phyloP scores from a whole-genome alignment of 345 rosid species.

The Passiflora organensis region DNA sequence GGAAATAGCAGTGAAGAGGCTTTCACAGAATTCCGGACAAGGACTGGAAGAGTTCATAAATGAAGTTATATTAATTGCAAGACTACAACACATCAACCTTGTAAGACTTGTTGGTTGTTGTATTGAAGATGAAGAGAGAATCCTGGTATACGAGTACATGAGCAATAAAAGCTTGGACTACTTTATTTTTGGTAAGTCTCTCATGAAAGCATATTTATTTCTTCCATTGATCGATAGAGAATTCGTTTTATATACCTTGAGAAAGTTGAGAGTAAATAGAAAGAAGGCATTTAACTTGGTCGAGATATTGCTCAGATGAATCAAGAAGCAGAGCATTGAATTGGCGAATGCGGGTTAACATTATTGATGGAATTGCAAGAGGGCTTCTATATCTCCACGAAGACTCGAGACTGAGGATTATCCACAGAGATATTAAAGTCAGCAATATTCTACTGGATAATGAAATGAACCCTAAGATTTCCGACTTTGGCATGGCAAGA shows the following conservation, averaged over 20 bases:
- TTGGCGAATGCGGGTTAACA: not conserved
- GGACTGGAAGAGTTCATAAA: too few relatives aligned
- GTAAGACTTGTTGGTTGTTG: not conserved
- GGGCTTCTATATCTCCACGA: constrained; percentile 1
- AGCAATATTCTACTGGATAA: not conserved
- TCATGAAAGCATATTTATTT: not conserved
- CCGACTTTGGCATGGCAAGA: constrained; percentile 3
- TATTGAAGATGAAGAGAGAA: not conserved
- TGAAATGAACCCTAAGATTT: not conserved
- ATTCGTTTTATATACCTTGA: too few relatives aligned
- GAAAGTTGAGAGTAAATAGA: not conserved
- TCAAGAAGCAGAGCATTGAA: not conserved
- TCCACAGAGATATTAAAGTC: constrained; percentile 1
- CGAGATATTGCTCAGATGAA: not conserved
- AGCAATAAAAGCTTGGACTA: too few relatives aligned
- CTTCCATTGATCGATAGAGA: not conserved
- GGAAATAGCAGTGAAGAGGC: not conserved
- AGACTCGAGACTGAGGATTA: constrained; percentile 1
- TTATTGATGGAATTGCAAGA: constrained; percentile 1
- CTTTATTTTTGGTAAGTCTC: too few relatives aligned
- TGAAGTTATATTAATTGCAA: not conserved
- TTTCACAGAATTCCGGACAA: not conserved
- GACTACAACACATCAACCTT: not conserved
- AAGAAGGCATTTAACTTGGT: not conserved
- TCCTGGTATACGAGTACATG: too few relatives aligned